phyloP scores from a whole-genome alignment of 1,284 basidiomycete species.

The Marasmius sp. region DNA sequence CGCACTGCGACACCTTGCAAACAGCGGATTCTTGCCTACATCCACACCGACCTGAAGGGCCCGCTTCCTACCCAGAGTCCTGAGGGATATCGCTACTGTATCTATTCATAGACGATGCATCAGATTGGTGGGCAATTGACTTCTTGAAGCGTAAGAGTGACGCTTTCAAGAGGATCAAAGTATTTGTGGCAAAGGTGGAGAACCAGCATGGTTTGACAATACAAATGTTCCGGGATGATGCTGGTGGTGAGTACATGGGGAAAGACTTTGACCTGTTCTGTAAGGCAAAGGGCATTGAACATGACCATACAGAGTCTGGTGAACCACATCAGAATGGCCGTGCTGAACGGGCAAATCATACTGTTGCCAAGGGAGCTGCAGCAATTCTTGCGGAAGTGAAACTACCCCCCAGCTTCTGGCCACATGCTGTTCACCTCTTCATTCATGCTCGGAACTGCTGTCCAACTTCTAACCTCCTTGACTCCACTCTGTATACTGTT shows the following conservation, averaged over 20 bases:
- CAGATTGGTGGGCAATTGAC: conserved; percentile 18
- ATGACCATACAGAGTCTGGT: conserved; percentile 15
- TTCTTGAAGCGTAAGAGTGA: conserved; percentile 32
- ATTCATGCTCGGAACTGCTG: conserved; percentile 14
- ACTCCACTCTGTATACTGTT: conserved; percentile 1
- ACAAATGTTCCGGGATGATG: conserved; percentile 24
- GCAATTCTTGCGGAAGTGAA: too few relatives aligned
- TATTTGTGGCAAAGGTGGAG: conserved; percentile 29
- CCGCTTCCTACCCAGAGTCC: conserved; percentile 23
- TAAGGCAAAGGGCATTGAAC: conserved; percentile 16
- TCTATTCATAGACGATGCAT: conserved; percentile 34
- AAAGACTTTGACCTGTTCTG: conserved; percentile 23
- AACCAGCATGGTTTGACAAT: conserved; percentile 15
- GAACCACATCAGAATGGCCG: conserved; percentile 23
- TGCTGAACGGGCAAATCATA: conserved; percentile 15
- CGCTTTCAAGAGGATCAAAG: conserved; percentile 24
- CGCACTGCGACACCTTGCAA: conserved; percentile 8
- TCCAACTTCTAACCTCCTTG: conserved; percentile 16
- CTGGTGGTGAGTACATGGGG: conserved; percentile 28
- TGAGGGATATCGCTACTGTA: conserved; percentile 30
- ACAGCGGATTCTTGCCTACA: conserved; percentile 21
- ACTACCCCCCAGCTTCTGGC: conserved; percentile 20
- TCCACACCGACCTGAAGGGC: conserved; percentile 36
- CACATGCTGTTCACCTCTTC: conserved; percentile 9
- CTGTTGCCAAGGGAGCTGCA: conserved; percentile 16